Evolutionary conservation across 1,284 basidiomycete species (phyloP), one percentile per base, ranked within the genome.

Genomic region (Hypsizygus ulmarius): DNA sequence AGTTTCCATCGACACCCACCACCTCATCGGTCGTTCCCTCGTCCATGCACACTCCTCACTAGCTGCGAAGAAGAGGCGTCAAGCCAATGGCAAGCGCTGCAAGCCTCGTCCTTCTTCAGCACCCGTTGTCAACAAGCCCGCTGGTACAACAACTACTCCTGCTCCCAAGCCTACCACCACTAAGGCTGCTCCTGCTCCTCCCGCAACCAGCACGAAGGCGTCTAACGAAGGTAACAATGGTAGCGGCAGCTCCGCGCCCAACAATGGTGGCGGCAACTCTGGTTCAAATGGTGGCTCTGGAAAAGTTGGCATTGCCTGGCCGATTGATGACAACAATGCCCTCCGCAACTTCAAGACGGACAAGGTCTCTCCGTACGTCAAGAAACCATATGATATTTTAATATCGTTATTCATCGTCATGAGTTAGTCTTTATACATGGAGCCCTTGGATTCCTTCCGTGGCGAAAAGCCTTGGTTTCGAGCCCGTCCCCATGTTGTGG

Each of bases 401-500:
- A 3, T 38, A 14, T 2, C 54, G 43, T 30, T 39, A 3, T 27
- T 39, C 35, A 19, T 41, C 29, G 7, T 43, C 18, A 28, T 16
- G 39, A 21, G 12, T 33, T 3, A 86, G 83, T 33, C 55, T 80
- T 41, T 84, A 84, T 64, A 77, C 74, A 16, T 87, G 84, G 84
- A 69, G 69, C 44, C 69, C 77, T 16, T 59, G 56, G 52, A 68
- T 67, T 44, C 72, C 78, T 27, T 45, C 51, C 11, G 61, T 64
- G 15, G 61, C 69, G n/a, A 61, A 64, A 12, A 40, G 53, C 0
- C 64, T 74, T 47, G 79, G 78, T 34, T 65, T 81, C 43, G 64
- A 76, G 12, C 79, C 70, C 63, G 73, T 77, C 53, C 78, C 84
- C 47, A 86, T 87, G 86, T 66, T 88, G 9, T 90, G 87, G 85